Conservation (phyloP, 2,329 filamentous ascomycete genomes). For the Fusarium foetens region DNA sequence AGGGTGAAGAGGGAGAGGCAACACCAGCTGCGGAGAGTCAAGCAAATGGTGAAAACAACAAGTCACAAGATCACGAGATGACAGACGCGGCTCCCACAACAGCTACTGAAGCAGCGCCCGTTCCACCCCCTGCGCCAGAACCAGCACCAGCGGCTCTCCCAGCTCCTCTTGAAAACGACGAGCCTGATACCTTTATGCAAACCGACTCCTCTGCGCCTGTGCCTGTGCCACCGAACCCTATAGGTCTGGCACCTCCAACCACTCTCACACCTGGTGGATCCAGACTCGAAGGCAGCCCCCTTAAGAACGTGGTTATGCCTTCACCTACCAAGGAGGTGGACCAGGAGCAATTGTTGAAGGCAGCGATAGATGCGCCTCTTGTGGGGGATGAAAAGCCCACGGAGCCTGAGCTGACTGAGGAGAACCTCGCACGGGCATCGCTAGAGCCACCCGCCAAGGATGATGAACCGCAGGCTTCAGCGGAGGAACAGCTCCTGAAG, state of each 20-base stretch:
- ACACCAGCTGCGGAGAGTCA: conserved; percentile 43
- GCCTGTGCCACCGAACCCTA: conserved; percentile 45
- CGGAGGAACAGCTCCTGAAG: conserved; percentile 20
- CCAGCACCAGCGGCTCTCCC: conserved; percentile 5
- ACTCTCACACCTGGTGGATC: conserved; percentile 46
- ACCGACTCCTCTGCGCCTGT: conserved; percentile 36
- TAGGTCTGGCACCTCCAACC: conserved; percentile 46
- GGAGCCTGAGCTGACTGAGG: conserved; percentile 12
- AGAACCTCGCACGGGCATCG: conserved; percentile 9
- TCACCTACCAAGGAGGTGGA: conserved; percentile 55
- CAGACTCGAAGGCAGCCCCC: conserved; percentile 60
- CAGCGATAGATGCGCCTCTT: conserved; percentile 4
- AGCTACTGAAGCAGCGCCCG: conserved; percentile 28
- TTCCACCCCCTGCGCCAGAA: conserved; percentile 7
- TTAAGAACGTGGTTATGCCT: conserved; percentile 62
- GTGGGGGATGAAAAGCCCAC: not conserved
- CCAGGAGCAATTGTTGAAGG: conserved; percentile 16
- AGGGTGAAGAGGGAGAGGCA: conserved; percentile 59
- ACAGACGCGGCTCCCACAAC: conserved; percentile 49
- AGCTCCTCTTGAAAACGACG: conserved; percentile 31
- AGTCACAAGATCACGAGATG: conserved; percentile 52
- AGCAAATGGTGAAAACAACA: conserved; percentile 47
- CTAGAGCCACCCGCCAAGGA: conserved; percentile 8
- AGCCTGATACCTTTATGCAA: conserved; percentile 41
- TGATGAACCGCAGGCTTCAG: not conserved